Evolutionary conservation across 495 filamentous ascomycete species (phyloP).

Genomic region (Penicillium argentinense): DNA sequence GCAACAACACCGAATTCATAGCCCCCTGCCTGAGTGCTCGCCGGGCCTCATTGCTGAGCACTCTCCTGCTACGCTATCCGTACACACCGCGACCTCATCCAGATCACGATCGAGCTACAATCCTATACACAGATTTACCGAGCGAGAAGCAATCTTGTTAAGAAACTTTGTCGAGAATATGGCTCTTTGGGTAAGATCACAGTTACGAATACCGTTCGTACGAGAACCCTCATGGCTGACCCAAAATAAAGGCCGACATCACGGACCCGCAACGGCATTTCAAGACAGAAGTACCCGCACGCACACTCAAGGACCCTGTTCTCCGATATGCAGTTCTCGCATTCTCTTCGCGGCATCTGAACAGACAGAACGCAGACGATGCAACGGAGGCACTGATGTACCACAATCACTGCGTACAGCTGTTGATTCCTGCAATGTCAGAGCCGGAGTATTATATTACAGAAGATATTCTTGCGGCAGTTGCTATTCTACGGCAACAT

Average conservation of each 20-base stretch:
- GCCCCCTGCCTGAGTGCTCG: too few relatives aligned
- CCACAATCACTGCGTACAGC: conserved; percentile 28
- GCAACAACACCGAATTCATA: neutral
- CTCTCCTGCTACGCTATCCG: conserved; percentile 5
- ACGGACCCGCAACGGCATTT: conserved; percentile 33
- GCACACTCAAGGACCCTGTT: conserved; percentile 26
- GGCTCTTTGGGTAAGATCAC: conserved; percentile 28
- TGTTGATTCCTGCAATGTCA: conserved; percentile 28
- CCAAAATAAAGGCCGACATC: conserved; percentile 24
- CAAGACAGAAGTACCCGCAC: conserved; percentile 23
- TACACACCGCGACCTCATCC: conserved; percentile 2
- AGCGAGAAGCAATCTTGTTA: conserved; percentile 25
- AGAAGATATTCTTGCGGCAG: conserved; percentile 28
- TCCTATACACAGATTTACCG: conserved; percentile 10
- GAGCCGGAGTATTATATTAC: conserved; percentile 19
- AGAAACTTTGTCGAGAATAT: conserved; percentile 34
- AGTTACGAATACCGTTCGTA: neutral
- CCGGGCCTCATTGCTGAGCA: neutral
- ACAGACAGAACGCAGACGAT: conserved; percentile 16
- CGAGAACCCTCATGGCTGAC: neutral
- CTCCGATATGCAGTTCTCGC: conserved; percentile 29
- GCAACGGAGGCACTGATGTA: conserved; percentile 27
- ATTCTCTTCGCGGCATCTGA: conserved; percentile 31
- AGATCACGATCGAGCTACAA: conserved; percentile 1
- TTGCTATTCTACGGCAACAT: conserved; percentile 32